These are phyloP conservation scores for Termitomyces sp. DNA, from an alignment of 768 basidiomycete genomes.

Conservation along the genomic window DNA sequence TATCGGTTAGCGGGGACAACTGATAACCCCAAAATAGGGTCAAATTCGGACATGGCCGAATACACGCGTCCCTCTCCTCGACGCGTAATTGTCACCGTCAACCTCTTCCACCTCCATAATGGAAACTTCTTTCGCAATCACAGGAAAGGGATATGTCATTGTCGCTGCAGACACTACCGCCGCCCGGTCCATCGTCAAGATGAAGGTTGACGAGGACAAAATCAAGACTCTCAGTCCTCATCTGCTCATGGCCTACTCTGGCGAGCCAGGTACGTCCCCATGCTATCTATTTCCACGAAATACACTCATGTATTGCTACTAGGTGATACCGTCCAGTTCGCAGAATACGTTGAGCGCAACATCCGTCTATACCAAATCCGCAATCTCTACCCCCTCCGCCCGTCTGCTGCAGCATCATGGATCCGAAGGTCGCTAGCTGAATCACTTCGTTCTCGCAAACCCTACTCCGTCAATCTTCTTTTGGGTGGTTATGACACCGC, in stretches of 20 bases:
- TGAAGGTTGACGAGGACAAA: conserved; percentile 97
- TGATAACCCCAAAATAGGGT: conserved; percentile 16
- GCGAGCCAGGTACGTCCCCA: conserved; percentile 71
- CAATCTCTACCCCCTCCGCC: conserved; percentile 85
- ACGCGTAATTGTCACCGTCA: conserved; percentile 17
- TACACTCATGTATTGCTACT: conserved; percentile 4
- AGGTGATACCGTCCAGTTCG: conserved; percentile 97
- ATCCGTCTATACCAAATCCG: conserved; percentile 95
- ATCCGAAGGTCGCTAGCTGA: conserved; percentile 88
- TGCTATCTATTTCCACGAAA: not conserved
- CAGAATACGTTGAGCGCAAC: conserved; percentile 95
- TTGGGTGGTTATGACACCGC: conserved; percentile 90
- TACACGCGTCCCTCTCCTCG: conserved; percentile 14
- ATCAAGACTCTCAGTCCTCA: conserved; percentile 89
- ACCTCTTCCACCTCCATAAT: conserved; percentile 33
- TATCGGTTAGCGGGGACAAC: too few relatives aligned
- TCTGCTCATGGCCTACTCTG: conserved; percentile 91
- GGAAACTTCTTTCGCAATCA: conserved; percentile 90
- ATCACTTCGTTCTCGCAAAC: conserved; percentile 80
- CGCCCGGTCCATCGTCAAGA: conserved; percentile 91
- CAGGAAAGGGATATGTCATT: conserved; percentile 91
- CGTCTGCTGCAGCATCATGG: conserved; percentile 92
- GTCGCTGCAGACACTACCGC: conserved; percentile 90
- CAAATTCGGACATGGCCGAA: conserved; percentile 17
- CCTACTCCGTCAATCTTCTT: conserved; percentile 91